Evolutionary conservation across 2,329 filamentous ascomycete species (phyloP).

Genomic region (Incumbomyces delicatus): DNA sequence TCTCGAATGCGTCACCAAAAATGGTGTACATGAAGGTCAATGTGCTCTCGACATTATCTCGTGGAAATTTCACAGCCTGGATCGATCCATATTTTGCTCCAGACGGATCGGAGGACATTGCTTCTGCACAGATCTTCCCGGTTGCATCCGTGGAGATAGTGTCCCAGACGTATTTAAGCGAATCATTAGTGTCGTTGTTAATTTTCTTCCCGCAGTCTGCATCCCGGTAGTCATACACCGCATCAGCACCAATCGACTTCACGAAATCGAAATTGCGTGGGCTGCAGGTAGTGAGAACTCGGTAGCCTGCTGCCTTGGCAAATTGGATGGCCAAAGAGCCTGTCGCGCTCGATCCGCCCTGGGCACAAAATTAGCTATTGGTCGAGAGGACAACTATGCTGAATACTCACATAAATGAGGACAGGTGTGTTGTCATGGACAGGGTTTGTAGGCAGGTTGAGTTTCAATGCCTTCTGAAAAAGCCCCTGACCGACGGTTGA

Average conservation of each 20-base stretch:
- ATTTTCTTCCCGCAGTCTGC: constrained; percentile 25
- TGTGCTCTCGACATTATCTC: constrained; percentile 27
- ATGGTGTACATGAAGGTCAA: constrained; percentile 27
- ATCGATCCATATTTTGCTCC: constrained; percentile 25
- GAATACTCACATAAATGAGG: constrained; percentile 23
- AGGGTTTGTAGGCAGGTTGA: constrained; percentile 18
- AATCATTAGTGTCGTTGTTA: constrained; percentile 27
- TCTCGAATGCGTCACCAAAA: constrained; percentile 26
- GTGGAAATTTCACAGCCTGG: constrained; percentile 19
- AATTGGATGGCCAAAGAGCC: constrained; percentile 36
- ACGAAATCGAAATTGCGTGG: constrained; percentile 36
- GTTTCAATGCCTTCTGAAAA: constrained; percentile 20
- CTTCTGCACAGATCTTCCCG: constrained; percentile 26
- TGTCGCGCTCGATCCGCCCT: constrained; percentile 36
- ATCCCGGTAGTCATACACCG: constrained; percentile 39
- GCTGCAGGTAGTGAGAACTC: constrained; percentile 33
- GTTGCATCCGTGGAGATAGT: constrained; percentile 25
- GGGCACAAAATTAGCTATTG: constrained; percentile 25
- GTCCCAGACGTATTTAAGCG: constrained; percentile 30
- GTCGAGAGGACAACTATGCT: constrained; percentile 12
- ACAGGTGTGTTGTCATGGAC: constrained; percentile 13
- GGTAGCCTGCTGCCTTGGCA: constrained; percentile 32
- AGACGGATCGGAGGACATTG: constrained; percentile 24
- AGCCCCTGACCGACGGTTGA: constrained; percentile 27
- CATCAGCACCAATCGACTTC: constrained; percentile 35